Base-by-base conservation (phyloP, 306 rosid genomes). In the Sicyos edulis region DNA sequence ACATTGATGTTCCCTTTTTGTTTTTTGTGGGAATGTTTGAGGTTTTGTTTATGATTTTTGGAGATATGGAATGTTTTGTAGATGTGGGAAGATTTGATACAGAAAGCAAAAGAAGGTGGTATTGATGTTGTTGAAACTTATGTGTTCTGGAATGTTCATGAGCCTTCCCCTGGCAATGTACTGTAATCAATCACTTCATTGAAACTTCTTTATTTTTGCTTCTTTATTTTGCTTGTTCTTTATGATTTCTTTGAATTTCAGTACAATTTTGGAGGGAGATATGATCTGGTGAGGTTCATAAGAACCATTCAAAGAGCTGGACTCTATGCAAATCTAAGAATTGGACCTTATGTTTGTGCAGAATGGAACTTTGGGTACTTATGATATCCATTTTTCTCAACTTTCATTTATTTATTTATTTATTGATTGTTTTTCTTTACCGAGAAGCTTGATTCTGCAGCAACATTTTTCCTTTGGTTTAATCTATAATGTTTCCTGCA, bases 51-150 rank as follows among this genome's bases (percentile, higher is more conserved):
- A 19, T 24, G 3, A 16, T 20, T n/a, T 44, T 29, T 78, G 45
- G 54, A 54, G 63, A 34, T 77, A 63, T 82, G 64, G 5, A 50
- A 10, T 67, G 16, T 78, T 78, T 17, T 76, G 72, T 69, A 95
- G 99, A 91, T 89, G 99, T 95, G 99, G 99, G 95, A 91, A 83
- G 96, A 85, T 89, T 95, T 95, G 86, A 91, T 95, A 80, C 77
- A 59, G 82, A 95, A 95, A 88, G 96, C 97, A 0, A 95, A 87
- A 89, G 95, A 89, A 68, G 99, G 99, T 54, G 97, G 99, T 16
- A 20, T 95, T 12, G 99, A 95, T 83, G 97, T 87, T 20, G 76
- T 95, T 80, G 95, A 95, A 82, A 95, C 97, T 79, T 95, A 95
- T 57, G 92, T 95, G 59, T 95, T 95, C 56, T 95, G 99, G 99